Evolutionary conservation across 306 rosid genomes (phyloP).

Genomic region (Urtica urens): DNA sequence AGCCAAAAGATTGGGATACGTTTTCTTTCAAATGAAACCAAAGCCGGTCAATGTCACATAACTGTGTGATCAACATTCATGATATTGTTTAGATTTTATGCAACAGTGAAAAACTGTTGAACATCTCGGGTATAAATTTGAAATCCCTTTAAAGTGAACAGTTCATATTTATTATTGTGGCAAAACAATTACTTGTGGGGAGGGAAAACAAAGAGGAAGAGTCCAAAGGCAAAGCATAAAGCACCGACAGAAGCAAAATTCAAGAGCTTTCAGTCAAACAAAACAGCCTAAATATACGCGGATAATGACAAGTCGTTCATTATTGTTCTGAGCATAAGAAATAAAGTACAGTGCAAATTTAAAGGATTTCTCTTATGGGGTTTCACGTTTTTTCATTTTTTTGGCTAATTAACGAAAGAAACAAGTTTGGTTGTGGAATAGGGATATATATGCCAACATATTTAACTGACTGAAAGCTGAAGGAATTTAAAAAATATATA

Average conservation of each 20-base stretch:
- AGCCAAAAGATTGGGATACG: too few species aligned
- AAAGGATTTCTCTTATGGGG: not conserved
- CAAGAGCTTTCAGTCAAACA: constrained; percentile 2
- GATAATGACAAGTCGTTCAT: not conserved
- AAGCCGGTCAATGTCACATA: too few species aligned
- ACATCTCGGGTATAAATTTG: not conserved
- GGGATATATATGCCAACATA: not conserved
- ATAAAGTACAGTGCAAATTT: not conserved
- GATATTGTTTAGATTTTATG: too few species aligned
- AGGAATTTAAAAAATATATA: too few species aligned
- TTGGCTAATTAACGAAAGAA: not conserved
- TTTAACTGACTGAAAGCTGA: not conserved
- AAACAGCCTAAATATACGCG: not conserved
- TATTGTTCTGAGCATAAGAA: not conserved
- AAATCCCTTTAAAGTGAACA: not conserved
- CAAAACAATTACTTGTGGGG: not conserved
- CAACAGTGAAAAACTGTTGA: not conserved
- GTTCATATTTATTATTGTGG: too few species aligned
- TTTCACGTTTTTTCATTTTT: not conserved
- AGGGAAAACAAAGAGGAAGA: not conserved
- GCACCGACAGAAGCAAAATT: constrained; percentile 1
- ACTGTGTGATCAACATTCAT: too few species aligned
- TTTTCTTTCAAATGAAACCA: too few species aligned
- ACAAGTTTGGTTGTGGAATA: not conserved
- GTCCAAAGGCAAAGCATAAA: not conserved